These are phyloP conservation scores for Syncephalastrum sp. DNA, from an alignment of 371 early-diverging fungal genomes.

Conservation along the genomic window DNA sequence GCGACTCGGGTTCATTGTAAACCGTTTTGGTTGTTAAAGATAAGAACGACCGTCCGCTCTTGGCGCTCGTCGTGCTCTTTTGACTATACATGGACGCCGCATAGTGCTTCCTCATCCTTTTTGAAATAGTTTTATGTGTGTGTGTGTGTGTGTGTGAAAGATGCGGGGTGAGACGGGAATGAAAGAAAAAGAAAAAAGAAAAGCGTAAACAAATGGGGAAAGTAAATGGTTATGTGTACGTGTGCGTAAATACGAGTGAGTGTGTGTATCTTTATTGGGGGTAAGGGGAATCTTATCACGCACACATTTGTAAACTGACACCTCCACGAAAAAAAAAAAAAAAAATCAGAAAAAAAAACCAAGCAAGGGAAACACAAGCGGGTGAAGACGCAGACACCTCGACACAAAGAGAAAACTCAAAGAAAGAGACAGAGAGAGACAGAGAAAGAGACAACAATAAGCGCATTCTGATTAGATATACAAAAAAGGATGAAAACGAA, in stretches of 20 bases:
- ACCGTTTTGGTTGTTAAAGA: constrained; percentile 25
- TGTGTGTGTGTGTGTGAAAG: neutral
- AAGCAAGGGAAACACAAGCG: too few species aligned
- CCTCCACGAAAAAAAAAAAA: too few species aligned
- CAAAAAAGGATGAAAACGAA: constrained; percentile 2
- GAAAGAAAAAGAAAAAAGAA: constrained; percentile 18
- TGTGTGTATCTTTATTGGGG: constrained; percentile 8
- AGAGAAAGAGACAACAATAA: neutral
- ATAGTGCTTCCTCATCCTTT: constrained; percentile 29
- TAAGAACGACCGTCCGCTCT: constrained; percentile 39
- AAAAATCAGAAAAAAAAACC: too few species aligned
- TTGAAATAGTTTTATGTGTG: constrained; percentile 1
- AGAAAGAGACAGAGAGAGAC: too few species aligned
- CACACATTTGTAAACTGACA: too few species aligned
- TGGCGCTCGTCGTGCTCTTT: constrained; percentile 44
- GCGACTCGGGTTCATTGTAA: neutral
- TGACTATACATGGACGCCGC: constrained; percentile 43
- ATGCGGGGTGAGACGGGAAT: constrained; percentile 5
- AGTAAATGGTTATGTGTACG: constrained; percentile 6
- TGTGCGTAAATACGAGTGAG: neutral
- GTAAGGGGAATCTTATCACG: too few species aligned
- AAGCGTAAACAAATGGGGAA: constrained; percentile 14
- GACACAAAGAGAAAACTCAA: too few species aligned
- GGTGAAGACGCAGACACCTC: too few species aligned
- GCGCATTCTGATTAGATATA: neutral